Evolutionary conservation across 306 rosid species (phyloP).

Genomic region (Glycine soja): DNA sequence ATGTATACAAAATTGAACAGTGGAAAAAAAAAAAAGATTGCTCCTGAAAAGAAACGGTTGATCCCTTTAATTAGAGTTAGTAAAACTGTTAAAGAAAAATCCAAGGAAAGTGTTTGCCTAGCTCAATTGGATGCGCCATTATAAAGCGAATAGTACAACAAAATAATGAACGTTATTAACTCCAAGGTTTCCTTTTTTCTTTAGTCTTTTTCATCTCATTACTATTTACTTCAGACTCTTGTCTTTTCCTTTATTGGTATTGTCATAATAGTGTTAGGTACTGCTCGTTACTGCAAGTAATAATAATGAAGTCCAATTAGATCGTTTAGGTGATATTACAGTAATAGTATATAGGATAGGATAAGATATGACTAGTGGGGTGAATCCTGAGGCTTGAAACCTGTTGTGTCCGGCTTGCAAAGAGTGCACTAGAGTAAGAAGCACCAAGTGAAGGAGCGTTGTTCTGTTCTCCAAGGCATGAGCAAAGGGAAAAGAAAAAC

Average conservation of each 20-base stretch:
- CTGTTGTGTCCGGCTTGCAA: no score
- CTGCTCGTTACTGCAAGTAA: neutral
- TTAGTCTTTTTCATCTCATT: neutral
- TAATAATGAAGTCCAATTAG: conserved; percentile 1
- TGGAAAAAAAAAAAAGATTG: no score
- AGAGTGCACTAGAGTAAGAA: no score
- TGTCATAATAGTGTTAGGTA: neutral
- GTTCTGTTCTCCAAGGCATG: no score
- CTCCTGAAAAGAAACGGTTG: no score
- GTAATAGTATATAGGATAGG: neutral
- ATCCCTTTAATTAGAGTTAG: no score
- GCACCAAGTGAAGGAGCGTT: no score
- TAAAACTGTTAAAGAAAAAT: no score
- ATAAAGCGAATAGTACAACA: neutral
- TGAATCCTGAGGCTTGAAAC: neutral
- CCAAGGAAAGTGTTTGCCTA: no score
- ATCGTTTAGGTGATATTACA: neutral
- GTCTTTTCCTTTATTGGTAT: neutral
- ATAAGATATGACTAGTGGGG: neutral
- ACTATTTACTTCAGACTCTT: neutral
- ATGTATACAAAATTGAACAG: no score
- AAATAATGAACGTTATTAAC: neutral
- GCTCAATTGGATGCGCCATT: neutral
- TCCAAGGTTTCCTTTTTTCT: neutral
- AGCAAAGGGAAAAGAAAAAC: neutral